Evolutionary conservation across 441 rosid genomes (phyloP).

Genomic region (Sinapis alba): DNA sequence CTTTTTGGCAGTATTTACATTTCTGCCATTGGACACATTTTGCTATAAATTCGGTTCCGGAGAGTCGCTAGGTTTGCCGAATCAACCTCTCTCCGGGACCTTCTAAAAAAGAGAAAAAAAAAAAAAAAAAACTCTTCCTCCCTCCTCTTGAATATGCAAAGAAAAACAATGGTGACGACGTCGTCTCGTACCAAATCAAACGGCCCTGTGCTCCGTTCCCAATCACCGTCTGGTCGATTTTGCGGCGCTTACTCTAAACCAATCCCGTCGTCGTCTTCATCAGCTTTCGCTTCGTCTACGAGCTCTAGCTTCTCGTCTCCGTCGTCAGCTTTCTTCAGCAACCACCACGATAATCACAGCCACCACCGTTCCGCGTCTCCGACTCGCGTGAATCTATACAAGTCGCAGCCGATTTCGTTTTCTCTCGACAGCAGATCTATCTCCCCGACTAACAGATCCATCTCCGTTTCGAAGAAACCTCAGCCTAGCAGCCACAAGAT

Average conservation of each 20-base stretch:
- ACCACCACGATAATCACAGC: constrained; percentile 1
- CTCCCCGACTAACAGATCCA: constrained; percentile 58
- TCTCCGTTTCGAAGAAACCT: constrained; percentile 52
- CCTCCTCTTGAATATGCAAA: neutral
- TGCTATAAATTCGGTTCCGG: constrained; percentile 60
- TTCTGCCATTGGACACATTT: constrained; percentile 10
- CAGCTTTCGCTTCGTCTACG: constrained; percentile 72
- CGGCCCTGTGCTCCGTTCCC: constrained; percentile 57
- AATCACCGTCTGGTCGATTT: constrained; percentile 58
- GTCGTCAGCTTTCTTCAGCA: constrained; percentile 50
- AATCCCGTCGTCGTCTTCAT: constrained; percentile 42
- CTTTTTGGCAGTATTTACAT: constrained; percentile 38
- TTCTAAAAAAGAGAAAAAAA: neutral
- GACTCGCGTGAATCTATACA: constrained; percentile 63
- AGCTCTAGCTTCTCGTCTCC: constrained; percentile 64
- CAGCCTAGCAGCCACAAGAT: constrained; percentile 37
- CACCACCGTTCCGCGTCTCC: constrained; percentile 61
- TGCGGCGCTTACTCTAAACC: constrained; percentile 25
- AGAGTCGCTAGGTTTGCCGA: constrained; percentile 80
- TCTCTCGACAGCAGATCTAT: constrained; percentile 61
- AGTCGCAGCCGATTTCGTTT: constrained; percentile 52
- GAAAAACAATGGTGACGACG: constrained; percentile 45
- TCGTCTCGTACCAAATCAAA: constrained; percentile 50
- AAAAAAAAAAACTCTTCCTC: neutral
- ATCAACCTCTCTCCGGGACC: constrained; percentile 50